Base-by-base conservation (phyloP, 306 rosid genomes). In the Ormosia semicastrata region DNA sequence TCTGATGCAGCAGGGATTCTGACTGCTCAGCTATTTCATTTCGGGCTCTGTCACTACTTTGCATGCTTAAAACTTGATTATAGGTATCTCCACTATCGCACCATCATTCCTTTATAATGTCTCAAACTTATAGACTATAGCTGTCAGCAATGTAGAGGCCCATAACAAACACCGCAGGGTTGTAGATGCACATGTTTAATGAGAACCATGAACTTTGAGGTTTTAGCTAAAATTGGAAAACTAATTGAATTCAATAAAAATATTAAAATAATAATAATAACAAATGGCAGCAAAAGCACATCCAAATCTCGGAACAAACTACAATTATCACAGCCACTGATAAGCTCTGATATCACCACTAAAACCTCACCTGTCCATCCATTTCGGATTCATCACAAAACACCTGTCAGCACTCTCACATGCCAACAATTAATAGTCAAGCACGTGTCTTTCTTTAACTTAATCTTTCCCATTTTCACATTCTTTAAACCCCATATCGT, bases 321-420 rank as follows among this genome's bases (percentile, higher is more conserved):
- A 74, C 77, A 63, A 65, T 56, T 24, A 79, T 73, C 66, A 73
- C 67, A 57, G 30, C 80, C 80, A 72, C 76, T 36, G 33, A 53
- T 62, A 52, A 44, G 75, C 50, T 52, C n/a, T 60, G 36, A 85
- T 39, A 46, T 84, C 78, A 39, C 84, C 89, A 68, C 53, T 9
- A 88, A 85, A 85, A 67, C 72, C 88, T 88, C 90, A 83, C 83
- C 90, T 41, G 85, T 83, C 90, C 94, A 64, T 66, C 11, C 37
- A 68, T 85, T 83, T 79, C 87, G 92, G 89, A 72, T 83, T 85
- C 15, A 73, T 74, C 79, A 71, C 56, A 18, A 39, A 37, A 81
- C 84, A 81, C 90, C 72, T 78, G 81, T 83, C 82, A 73, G 6
- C 67, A 54, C 67, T 69, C 66, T 34, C 41, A 9, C 17, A 53